Percentiles rank a stretch among this genome's conserved stretches.
These are phyloP conservation scores for Pyrus pyrifolia DNA, from an alignment of 306 rosid species.

Conservation along the genomic window DNA sequence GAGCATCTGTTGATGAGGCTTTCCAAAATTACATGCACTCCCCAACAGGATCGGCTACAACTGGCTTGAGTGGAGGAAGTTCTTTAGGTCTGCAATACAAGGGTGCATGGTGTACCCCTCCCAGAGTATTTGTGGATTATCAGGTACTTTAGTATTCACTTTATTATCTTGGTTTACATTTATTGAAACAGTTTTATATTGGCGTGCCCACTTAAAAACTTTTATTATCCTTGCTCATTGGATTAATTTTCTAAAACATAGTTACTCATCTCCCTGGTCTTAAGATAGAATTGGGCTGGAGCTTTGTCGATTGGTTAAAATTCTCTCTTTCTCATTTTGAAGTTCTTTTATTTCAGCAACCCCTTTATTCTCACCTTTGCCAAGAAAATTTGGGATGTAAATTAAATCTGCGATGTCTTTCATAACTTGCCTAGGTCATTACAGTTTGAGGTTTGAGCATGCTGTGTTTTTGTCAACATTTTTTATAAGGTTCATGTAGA, in stretches of 20 bases:
- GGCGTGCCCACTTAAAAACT: neutral
- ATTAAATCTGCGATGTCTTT: neutral
- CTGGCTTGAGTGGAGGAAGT: constrained; percentile 98
- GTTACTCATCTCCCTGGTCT: neutral
- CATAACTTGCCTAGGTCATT: neutral
- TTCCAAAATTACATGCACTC: constrained; percentile 59
- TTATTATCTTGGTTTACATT: neutral
- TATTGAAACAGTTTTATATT: neutral
- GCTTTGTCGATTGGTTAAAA: neutral
- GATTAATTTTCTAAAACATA: neutral
- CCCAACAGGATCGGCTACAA: constrained; percentile 87
- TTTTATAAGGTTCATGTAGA: neutral
- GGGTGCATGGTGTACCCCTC: constrained; percentile 99
- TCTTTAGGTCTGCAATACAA: constrained; percentile 83
- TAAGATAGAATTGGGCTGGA: neutral
- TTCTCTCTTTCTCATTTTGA: neutral
- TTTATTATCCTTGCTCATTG: neutral
- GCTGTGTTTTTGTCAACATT: neutral
- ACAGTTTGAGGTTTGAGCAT: neutral
- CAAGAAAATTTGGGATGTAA: neutral
- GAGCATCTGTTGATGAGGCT: constrained; percentile 62
- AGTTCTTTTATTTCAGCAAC: neutral
- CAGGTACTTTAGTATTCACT: constrained; percentile 51
- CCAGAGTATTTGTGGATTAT: constrained; percentile 89
- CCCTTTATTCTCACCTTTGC: neutral